Percentiles rank a stretch among this genome's conserved stretches.
Evolutionary conservation across 2,329 filamentous ascomycete species (phyloP).

Genomic region (Calonectria naviculata): DNA sequence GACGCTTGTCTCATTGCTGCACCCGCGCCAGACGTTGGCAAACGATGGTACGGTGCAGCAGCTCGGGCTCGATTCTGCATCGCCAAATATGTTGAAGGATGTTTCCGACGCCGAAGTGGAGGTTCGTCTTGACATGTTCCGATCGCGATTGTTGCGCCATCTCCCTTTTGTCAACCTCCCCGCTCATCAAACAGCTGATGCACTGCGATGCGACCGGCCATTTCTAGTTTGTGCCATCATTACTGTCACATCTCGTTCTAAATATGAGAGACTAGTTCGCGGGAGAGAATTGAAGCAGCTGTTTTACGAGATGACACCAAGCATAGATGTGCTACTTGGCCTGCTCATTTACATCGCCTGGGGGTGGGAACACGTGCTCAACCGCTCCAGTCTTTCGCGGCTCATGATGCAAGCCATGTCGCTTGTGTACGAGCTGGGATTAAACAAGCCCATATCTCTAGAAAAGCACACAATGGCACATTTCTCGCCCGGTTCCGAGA

Average conservation of each 20-base stretch:
- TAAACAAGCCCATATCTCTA: neutral
- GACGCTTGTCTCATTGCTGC: neutral
- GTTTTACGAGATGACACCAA: neutral
- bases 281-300: neutral
- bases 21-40: neutral
- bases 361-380: slow-evolving; percentile 11
- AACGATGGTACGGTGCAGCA: neutral
- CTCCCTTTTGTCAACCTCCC: neutral
- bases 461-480: neutral
- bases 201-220: neutral
- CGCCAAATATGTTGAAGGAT: neutral
- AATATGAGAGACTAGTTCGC: neutral
- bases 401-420: slow-evolving; percentile 10
- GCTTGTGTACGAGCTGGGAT: neutral
- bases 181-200: neutral
- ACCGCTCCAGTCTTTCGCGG: neutral
- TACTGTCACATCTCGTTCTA: neutral
- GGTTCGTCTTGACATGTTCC: neutral
- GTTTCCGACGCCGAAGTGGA: neutral
- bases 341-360: slow-evolving; percentile 7
- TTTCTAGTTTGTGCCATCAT: neutral
- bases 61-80: neutral
- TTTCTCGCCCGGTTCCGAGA: neutral
- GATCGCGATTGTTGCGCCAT: neutral
- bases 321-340: neutral